A percentile compares a stretch with the other conserved stretches of the same genome.
Evolutionary conservation across 305 asterid species (phyloP).

Genomic region (Salvia sclarea): DNA sequence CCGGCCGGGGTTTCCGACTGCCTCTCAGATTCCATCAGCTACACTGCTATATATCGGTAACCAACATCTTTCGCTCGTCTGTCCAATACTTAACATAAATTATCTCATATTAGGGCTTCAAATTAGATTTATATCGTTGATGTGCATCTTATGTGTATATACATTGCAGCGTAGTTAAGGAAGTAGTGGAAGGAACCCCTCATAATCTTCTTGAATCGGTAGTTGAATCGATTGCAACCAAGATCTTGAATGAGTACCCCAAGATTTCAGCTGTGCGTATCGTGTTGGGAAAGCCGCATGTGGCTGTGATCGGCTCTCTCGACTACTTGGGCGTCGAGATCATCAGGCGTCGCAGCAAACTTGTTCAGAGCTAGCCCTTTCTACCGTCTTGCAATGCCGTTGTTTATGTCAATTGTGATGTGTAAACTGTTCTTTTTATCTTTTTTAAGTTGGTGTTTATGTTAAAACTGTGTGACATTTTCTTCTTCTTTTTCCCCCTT

Average conservation of each 20-base stretch:
- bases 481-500: background rate
- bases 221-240: slow-evolving; percentile 64
- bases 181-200: slow-evolving; percentile 69
- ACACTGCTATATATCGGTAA: slow-evolving; percentile 78
- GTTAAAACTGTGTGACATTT: too few species aligned
- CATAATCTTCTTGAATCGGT: slow-evolving; percentile 81
- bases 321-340: slow-evolving; percentile 92
- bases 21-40: slow-evolving; percentile 73
- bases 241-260: slow-evolving; percentile 49
- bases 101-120: background rate
- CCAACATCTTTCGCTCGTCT: background rate
- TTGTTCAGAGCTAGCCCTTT: slow-evolving; percentile 28
- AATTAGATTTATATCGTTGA: background rate
- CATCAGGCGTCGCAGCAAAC: slow-evolving; percentile 43
- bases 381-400: background rate
- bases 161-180: slow-evolving; percentile 66
- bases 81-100: background rate
- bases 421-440: background rate
- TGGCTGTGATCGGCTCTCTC: slow-evolving; percentile 73
- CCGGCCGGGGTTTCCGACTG: slow-evolving; percentile 71
- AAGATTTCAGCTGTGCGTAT: slow-evolving; percentile 67
- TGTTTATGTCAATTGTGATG: background rate
- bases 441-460: background rate
- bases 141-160: background rate
- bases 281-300: slow-evolving; percentile 87